Evolutionary conservation across 2,329 filamentous ascomycete genomes (phyloP).

Genomic region (Dissoconium aciculare): DNA sequence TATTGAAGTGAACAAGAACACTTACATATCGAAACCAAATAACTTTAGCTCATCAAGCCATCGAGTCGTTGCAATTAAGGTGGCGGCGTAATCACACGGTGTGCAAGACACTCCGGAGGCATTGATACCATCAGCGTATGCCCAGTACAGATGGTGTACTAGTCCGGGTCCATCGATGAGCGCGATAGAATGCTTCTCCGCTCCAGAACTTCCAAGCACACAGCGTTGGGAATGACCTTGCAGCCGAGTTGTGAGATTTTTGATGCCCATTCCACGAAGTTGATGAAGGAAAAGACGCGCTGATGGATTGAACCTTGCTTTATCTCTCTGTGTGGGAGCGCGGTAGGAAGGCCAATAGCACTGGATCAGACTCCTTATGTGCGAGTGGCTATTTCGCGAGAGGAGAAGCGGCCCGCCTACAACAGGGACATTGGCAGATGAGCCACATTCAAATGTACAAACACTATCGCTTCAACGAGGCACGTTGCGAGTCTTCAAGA

Average conservation of each 20-base stretch:
- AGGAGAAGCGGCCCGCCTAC: no score
- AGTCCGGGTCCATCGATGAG: constrained; percentile 67
- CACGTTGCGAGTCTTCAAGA: no score
- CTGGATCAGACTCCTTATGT: no score
- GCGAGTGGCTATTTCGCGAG: no score
- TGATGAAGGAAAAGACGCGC: no score
- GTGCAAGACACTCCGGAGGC: constrained; percentile 2
- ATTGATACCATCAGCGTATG: neutral
- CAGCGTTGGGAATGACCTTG: neutral
- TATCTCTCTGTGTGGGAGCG: no score
- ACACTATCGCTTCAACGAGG: no score
- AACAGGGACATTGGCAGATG: no score
- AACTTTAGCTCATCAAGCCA: constrained; percentile 49
- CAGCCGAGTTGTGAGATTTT: constrained; percentile 1
- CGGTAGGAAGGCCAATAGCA: no score
- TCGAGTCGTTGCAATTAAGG: constrained; percentile 39
- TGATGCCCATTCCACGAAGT: neutral
- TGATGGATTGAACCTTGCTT: no score
- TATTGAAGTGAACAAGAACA: constrained; percentile 7
- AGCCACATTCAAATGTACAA: no score
- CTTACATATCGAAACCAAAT: constrained; percentile 49
- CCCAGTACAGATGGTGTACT: constrained; percentile 55
- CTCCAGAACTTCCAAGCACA: constrained; percentile 4
- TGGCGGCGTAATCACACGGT: constrained; percentile 47
- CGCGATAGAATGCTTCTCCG: constrained; percentile 17